Base-by-base conservation (phyloP, 2,329 filamentous ascomycete species). In the Verruconis gallopava region DNA sequence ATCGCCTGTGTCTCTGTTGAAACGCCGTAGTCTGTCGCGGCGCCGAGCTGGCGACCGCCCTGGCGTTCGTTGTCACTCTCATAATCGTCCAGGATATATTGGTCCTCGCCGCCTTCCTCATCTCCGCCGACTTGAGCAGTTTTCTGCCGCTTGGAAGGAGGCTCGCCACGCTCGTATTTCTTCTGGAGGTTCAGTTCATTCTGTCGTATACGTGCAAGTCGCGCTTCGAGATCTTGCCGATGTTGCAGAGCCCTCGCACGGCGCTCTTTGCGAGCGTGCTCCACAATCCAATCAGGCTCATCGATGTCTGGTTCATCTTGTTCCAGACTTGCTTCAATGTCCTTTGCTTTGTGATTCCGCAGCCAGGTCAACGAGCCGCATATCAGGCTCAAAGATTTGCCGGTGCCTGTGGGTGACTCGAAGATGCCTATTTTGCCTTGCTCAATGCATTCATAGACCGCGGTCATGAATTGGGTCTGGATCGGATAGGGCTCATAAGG, bases 281-380 rank as follows among this genome's bases (percentile, higher is more conserved):
- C 79, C 2, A 85, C 58, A 51, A 95, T 79, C 88, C 88, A 95
- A 2, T 78, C 75, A 0, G 85, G 85, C 52, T 93, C 85, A 49
- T 82, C 80, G 43, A 76, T 67, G 14, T 35, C 28, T 15, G 18
- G 37, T 59, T 58, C 55, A 47, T 69, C 44, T 54, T 60, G 44
- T 57, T 67, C 44, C 67, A 71, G 36, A 52, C 71, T 49, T 55
- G 70, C 58, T 66, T 81, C 60, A 66, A 80, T 61, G 46, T 58
- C 50, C 53, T 67, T 57, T 60, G 77, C 67, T 57, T 93, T 89
- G 61, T 88, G 75, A 44, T 84, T 75, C 37, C 88, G 79, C n/a
- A 95, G 68, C 88, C 88, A 95, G 2, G 86, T 93, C 53, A 95
- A 60, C 4, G 86, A 79, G 32, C 81, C 82, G 56, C 88, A 95